phyloP scores from a whole-genome alignment of 1,284 basidiomycete species.

The Anthracocystis walkeri region DNA sequence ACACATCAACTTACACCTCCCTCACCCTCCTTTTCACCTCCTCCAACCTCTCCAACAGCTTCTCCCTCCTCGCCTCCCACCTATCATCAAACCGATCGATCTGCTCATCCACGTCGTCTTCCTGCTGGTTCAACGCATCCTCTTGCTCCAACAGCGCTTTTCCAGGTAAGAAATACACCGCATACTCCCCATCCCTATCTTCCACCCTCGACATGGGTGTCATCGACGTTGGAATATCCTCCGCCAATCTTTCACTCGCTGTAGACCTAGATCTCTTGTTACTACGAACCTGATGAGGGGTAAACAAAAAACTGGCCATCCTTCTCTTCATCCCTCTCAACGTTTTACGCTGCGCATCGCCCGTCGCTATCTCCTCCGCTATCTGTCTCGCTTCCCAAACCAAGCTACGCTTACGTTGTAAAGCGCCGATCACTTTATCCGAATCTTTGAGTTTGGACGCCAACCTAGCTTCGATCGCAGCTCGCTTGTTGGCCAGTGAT shows the following conservation, averaged over 20 bases:
- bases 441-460: slow-evolving; percentile 13
- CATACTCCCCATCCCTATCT: neutral
- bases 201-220: neutral
- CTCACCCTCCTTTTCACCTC: slow-evolving; percentile 12
- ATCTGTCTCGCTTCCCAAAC: slow-evolving; percentile 29
- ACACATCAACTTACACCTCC: neutral
- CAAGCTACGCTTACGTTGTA: neutral
- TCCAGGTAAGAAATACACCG: slow-evolving; percentile 35
- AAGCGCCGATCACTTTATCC: neutral
- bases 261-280: neutral
- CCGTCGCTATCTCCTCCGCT: slow-evolving; percentile 19
- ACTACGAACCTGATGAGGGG: neutral
- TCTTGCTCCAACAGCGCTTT: slow-evolving; percentile 41
- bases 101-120: slow-evolving; percentile 43
- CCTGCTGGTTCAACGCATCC: slow-evolving; percentile 38
- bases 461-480: slow-evolving; percentile 20
- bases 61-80: neutral
- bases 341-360: slow-evolving; percentile 27
- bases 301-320: slow-evolving; percentile 40
- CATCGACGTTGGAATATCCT: slow-evolving; percentile 7
- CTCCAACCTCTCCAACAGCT: slow-evolving; percentile 13
- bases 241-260: slow-evolving; percentile 6
- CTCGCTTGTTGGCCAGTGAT: slow-evolving; percentile 5
- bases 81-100: slow-evolving; percentile 32
- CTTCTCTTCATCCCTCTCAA: slow-evolving; percentile 26